These are phyloP conservation scores for Phytopythium boreale DNA, from an alignment of 352 stramenopile genomes.

Conservation along the genomic window DNA sequence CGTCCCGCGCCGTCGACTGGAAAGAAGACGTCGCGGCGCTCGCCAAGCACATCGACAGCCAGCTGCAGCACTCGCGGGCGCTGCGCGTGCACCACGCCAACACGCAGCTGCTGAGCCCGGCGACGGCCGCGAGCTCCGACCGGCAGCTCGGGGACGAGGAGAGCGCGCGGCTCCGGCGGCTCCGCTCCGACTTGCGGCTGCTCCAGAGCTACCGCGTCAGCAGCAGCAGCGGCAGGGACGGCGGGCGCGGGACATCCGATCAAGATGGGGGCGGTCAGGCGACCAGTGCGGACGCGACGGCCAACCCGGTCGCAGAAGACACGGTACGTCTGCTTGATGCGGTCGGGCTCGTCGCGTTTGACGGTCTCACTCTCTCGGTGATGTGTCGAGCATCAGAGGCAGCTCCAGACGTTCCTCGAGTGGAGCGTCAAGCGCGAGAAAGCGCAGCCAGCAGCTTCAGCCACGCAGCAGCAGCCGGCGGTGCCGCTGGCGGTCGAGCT, in stretches of 20 bases:
- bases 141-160: constrained; percentile 48
- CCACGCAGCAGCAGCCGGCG: constrained; percentile 28
- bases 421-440: constrained; percentile 66
- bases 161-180: constrained; percentile 39
- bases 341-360: background rate
- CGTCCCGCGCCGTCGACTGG: constrained; percentile 61
- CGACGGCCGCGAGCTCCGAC: constrained; percentile 19
- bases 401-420: constrained; percentile 57
- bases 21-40: constrained; percentile 66
- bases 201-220: constrained; percentile 62
- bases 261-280: background rate
- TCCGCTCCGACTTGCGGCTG: constrained; percentile 60
- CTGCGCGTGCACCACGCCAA: constrained; percentile 57
- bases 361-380: background rate
- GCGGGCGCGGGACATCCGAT: background rate
- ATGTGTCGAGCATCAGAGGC: constrained; percentile 19
- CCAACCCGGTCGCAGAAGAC: constrained; percentile 20
- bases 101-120: constrained; percentile 26
- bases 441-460: constrained; percentile 13
- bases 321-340: constrained; percentile 21
- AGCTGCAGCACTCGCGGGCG: constrained; percentile 66
- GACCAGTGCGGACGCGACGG: constrained; percentile 1
- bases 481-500: constrained; percentile 45
- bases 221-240: constrained; percentile 5
- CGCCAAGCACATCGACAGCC: constrained; percentile 68